Evolutionary conservation across 371 early-diverging fungal genomes (phyloP).

Genomic region (Mortierella sp.): DNA sequence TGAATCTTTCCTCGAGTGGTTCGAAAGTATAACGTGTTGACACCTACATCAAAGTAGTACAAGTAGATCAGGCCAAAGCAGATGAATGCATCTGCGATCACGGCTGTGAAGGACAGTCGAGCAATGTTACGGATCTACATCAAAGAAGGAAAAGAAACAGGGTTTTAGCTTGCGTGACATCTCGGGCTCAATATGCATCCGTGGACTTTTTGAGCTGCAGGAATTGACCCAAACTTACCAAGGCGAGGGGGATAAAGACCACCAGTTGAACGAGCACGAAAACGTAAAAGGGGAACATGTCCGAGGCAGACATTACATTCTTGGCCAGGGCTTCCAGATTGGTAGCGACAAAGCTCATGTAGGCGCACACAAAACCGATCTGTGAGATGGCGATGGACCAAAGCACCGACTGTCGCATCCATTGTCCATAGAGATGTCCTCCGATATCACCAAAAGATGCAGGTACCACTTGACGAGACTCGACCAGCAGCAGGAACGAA

Average conservation of each 20-base stretch:
- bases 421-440: slow-evolving; percentile 76
- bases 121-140: slow-evolving; percentile 79
- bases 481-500: slow-evolving; percentile 71
- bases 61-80: slow-evolving; percentile 82
- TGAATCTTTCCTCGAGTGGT: too few relatives aligned
- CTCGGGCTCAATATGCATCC: too few relatives aligned
- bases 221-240: too few relatives aligned
- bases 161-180: too few relatives aligned
- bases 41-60: slow-evolving; percentile 75
- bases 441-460: slow-evolving; percentile 80
- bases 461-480: slow-evolving; percentile 66
- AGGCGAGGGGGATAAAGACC: slow-evolving; percentile 82
- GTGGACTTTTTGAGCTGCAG: too few relatives aligned
- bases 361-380: slow-evolving; percentile 88
- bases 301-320: slow-evolving; percentile 69
- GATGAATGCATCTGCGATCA: slow-evolving; percentile 89
- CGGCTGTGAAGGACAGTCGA: slow-evolving; percentile 79
- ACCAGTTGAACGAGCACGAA: slow-evolving; percentile 79
- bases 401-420: slow-evolving; percentile 77
- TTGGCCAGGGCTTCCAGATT: slow-evolving; percentile 78
- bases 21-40: too few relatives aligned
- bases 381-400: slow-evolving; percentile 85
- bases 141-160: too few relatives aligned
- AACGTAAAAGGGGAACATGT: slow-evolving; percentile 59
- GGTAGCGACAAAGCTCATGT: slow-evolving; percentile 89